Percentiles rank a stretch among this genome's conserved stretches.
These are phyloP conservation scores for Ballota nigra DNA, from an alignment of 257 asterid species.

Conservation along the genomic window DNA sequence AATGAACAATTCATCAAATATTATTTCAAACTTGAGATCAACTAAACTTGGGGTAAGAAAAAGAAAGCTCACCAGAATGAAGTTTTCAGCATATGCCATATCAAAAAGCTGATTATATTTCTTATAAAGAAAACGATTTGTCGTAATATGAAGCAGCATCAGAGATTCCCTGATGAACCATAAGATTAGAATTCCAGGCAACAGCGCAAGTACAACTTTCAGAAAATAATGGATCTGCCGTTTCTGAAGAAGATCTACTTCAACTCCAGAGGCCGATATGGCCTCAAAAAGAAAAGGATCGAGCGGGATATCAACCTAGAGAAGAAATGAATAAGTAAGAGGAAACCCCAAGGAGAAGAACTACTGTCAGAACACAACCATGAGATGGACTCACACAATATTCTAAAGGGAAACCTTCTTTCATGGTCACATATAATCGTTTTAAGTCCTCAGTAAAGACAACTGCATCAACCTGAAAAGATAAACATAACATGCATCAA, in stretches of 20 bases:
- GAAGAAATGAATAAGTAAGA: constrained; percentile 22
- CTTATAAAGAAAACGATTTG: constrained; percentile 74
- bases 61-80: constrained; percentile 64
- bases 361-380: constrained; percentile 13
- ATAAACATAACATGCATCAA: background rate
- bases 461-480: constrained; percentile 82
- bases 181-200: constrained; percentile 84
- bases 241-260: constrained; percentile 93
- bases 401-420: constrained; percentile 97
- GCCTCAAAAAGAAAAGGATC: constrained; percentile 96
- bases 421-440: constrained; percentile 86
- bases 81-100: constrained; percentile 92
- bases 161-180: constrained; percentile 90
- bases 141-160: constrained; percentile 74
- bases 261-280: constrained; percentile 85
- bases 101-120: constrained; percentile 84
- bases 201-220: constrained; percentile 69
- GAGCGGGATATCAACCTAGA: constrained; percentile 94
- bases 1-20: constrained; percentile 30
- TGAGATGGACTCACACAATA: constrained; percentile 63
- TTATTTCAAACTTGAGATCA: constrained; percentile 4
- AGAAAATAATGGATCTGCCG: constrained; percentile 82
- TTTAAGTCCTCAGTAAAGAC: constrained; percentile 97
- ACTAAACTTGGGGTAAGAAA: background rate
- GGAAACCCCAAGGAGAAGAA: constrained; percentile 21